Conservation (phyloP, 2,329 filamentous ascomycete genomes). For the Xylariaceae sp. region DNA sequence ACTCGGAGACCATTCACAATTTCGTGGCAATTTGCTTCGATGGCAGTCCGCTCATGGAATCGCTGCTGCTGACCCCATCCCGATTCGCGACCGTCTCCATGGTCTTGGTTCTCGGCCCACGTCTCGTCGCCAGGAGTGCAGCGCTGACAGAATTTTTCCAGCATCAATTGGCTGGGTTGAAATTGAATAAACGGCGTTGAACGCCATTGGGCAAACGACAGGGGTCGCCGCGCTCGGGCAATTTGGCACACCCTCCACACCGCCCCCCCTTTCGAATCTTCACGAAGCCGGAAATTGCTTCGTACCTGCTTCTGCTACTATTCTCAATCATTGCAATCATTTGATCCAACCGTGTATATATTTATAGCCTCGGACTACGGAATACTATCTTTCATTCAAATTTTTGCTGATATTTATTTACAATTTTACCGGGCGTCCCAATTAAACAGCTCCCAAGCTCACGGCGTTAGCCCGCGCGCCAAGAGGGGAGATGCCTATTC, state of each 20-base stretch:
- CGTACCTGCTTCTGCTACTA: background rate
- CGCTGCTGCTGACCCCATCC: background rate
- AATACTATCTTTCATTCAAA: background rate
- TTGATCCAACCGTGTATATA: background rate
- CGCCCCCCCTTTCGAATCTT: background rate
- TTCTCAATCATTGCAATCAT: background rate
- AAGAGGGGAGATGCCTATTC: background rate
- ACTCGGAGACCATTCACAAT: conserved; percentile 1
- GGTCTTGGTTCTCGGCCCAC: conserved; percentile 4
- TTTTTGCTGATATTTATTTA: background rate
- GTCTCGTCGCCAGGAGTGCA: background rate
- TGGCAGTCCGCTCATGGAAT: background rate
- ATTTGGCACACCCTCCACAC: background rate
- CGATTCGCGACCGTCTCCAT: background rate
- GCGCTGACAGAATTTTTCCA: conserved; percentile 2
- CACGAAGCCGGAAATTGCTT: background rate
- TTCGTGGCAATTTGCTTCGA: conserved; percentile 4
- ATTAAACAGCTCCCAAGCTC: background rate
- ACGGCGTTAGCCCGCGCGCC: background rate
- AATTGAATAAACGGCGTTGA: background rate
- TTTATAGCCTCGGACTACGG: background rate
- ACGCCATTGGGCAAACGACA: background rate
- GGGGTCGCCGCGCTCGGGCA: background rate
- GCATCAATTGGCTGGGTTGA: conserved; percentile 3
- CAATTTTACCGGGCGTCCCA: background rate